Evolutionary conservation across 177 flowering plant species (phyloP).

Genomic region (Vitis hybrid): DNA sequence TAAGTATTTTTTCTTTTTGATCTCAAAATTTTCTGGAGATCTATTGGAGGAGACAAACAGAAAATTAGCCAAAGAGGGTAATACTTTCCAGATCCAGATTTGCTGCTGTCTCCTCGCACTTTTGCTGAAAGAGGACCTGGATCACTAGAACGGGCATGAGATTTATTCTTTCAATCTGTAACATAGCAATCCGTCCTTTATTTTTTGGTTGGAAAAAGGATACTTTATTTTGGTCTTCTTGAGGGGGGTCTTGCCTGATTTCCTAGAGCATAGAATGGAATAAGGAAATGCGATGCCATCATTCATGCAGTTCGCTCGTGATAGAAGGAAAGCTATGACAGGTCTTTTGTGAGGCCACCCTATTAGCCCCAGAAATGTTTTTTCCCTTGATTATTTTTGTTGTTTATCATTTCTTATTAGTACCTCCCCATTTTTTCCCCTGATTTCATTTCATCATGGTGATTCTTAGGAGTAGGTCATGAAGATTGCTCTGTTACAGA

Average conservation of each 20-base stretch:
- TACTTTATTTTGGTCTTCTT: slow-evolving; percentile 24
- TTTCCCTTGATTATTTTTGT: slow-evolving; percentile 1
- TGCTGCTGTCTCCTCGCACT: slow-evolving; percentile 12
- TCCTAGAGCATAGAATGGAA: slow-evolving; percentile 15
- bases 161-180: slow-evolving; percentile 60
- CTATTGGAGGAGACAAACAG: slow-evolving; percentile 23
- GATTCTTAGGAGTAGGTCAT: slow-evolving; percentile 31
- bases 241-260: slow-evolving; percentile 27
- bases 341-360: slow-evolving; percentile 24
- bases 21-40: slow-evolving; percentile 15
- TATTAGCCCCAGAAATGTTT: slow-evolving; percentile 9
- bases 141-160: slow-evolving; percentile 26
- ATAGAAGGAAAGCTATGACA: slow-evolving; percentile 17
- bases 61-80: slow-evolving; percentile 16
- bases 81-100: slow-evolving; percentile 7
- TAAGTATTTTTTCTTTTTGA: slow-evolving; percentile 5
- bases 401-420: slow-evolving; percentile 16
- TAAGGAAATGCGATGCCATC: slow-evolving; percentile 11
- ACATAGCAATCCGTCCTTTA: slow-evolving; percentile 39
- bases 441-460: slow-evolving; percentile 21
- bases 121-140: slow-evolving; percentile 19
- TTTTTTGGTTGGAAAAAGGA: slow-evolving; percentile 34
- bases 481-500: slow-evolving; percentile 39
- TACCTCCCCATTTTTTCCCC: slow-evolving; percentile 18
- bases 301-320: too few relatives aligned